Evolutionary conservation across 371 early-diverging fungal genomes (phyloP).

Genomic region (Mortierella sp.): DNA sequence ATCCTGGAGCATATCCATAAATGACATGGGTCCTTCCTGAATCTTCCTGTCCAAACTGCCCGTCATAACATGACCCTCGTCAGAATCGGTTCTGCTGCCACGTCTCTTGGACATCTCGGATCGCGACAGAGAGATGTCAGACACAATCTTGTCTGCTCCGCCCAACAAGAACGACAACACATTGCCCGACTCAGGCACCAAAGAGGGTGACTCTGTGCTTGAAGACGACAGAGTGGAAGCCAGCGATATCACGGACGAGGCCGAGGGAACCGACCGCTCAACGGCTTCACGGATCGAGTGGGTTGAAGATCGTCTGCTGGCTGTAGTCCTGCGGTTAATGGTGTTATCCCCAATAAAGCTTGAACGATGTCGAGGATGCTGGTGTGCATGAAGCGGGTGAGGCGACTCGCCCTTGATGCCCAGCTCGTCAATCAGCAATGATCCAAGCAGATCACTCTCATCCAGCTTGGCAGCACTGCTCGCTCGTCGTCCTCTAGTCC

Average conservation of each 20-base stretch:
- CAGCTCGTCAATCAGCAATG: constrained; percentile 24
- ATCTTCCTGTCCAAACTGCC: background rate
- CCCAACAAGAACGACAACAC: background rate
- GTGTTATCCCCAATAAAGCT: constrained; percentile 35
- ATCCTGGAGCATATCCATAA: constrained; percentile 27
- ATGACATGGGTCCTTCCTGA: background rate
- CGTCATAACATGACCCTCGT: background rate
- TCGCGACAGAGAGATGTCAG: background rate
- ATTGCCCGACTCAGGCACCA: background rate
- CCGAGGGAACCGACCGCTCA: constrained; percentile 9
- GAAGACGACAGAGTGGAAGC: constrained; percentile 17
- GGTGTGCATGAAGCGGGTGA: constrained; percentile 10
- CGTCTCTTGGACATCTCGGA: background rate
- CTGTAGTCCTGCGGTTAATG: constrained; percentile 8
- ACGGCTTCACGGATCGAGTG: constrained; percentile 21
- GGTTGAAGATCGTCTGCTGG: constrained; percentile 21
- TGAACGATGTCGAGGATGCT: constrained; percentile 25
- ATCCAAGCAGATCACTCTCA: constrained; percentile 7
- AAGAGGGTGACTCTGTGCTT: background rate
- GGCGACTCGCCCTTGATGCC: constrained; percentile 31
- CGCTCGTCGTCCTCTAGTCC: background rate
- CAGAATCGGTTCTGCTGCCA: constrained; percentile 4
- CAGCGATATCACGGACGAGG: constrained; percentile 20
- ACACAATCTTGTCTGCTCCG: background rate
- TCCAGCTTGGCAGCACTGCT: background rate